A percentile compares a stretch with the other conserved stretches of the same genome.
Evolutionary conservation across 192 early-diverging fungal species (phyloP).

Genomic region (Entomortierella lignicola): DNA sequence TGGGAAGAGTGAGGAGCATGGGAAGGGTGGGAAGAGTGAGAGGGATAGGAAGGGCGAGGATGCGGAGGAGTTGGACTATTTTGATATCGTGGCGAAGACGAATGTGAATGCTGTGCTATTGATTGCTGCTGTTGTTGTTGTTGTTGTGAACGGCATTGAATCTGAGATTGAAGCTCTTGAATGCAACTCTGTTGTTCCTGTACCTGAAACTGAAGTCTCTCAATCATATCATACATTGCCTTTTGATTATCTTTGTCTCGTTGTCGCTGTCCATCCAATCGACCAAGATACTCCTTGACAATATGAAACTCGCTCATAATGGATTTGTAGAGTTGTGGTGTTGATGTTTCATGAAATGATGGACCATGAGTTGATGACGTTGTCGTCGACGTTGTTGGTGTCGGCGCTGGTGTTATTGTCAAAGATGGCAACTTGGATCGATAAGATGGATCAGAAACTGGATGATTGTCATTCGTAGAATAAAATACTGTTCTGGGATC

Average conservation of each 20-base stretch:
- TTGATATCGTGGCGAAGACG: background rate
- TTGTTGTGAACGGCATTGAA: background rate
- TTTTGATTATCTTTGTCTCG: conserved; percentile 33
- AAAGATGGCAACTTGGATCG: background rate
- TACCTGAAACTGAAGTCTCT: conserved; percentile 26
- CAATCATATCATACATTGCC: conserved; percentile 16
- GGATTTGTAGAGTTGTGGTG: conserved; percentile 15
- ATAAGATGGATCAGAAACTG: background rate
- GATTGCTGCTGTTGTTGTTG: background rate
- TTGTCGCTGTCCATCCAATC: conserved; percentile 27
- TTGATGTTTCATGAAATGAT: background rate
- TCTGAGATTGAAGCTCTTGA: conserved; percentile 13
- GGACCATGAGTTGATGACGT: background rate
- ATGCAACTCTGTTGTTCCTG: conserved; percentile 24
- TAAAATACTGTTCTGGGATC: too few relatives aligned
- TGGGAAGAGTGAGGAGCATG: too few relatives aligned
- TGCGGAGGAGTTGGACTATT: too few relatives aligned
- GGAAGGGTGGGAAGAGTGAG: too few relatives aligned
- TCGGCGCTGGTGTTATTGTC: background rate
- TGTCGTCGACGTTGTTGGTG: background rate
- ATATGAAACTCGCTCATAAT: conserved; percentile 31
- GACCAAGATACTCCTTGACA: conserved; percentile 16
- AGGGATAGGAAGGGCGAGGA: too few relatives aligned
- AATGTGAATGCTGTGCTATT: too few relatives aligned
- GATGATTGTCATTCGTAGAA: too few relatives aligned